phyloP scores from a whole-genome alignment of 257 asterid genomes.

The Mitragyna speciosa region DNA sequence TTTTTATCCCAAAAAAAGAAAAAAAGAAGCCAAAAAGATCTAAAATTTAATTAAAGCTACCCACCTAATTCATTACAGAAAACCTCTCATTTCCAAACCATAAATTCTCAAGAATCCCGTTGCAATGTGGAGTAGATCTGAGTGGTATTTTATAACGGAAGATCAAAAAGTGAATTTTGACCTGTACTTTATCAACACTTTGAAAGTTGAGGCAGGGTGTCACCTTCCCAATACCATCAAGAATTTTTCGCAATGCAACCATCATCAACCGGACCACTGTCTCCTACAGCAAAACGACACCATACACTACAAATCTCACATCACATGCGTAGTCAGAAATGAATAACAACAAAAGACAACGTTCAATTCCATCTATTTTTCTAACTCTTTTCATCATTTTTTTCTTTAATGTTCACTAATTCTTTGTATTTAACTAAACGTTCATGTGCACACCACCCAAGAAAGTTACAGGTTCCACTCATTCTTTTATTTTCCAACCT shows the following conservation, averaged over 20 bases:
- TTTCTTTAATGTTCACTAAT: background rate
- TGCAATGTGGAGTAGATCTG: no score
- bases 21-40: no score
- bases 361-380: constrained; percentile 6
- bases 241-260: background rate
- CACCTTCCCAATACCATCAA: no score
- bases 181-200: no score
- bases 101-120: no score
- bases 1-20: no score
- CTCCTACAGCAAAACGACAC: constrained; percentile 13
- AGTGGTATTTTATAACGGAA: no score
- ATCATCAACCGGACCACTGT: background rate
- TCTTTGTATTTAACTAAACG: constrained; percentile 41
- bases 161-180: no score
- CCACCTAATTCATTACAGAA: no score
- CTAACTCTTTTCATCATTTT: background rate
- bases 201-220: no score
- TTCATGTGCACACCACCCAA: constrained; percentile 60
- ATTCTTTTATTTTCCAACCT: constrained; percentile 16
- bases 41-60: no score
- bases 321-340: background rate
- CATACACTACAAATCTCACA: background rate
- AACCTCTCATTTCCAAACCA: no score
- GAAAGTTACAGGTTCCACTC: constrained; percentile 45
- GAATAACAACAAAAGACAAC: constrained; percentile 15